phyloP scores from a whole-genome alignment of 768 basidiomycete species.

The Auriscalpium vulgare region DNA sequence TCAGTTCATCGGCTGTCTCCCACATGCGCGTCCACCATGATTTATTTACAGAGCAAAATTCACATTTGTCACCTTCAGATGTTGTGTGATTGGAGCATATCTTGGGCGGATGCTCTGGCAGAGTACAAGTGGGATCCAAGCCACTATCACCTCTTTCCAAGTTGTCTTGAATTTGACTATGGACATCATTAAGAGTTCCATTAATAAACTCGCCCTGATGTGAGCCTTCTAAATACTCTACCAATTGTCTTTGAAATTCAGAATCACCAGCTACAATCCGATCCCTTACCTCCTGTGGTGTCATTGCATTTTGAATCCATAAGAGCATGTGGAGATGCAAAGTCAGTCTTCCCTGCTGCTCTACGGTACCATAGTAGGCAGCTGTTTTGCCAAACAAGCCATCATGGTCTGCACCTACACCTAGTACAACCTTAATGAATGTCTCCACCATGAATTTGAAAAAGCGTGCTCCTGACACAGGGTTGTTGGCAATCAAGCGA shows the following conservation, averaged over 20 bases:
- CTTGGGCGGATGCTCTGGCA: too few species aligned
- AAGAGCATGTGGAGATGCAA: slow-evolving; percentile 17
- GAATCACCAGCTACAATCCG: slow-evolving; percentile 5
- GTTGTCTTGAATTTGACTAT: neutral
- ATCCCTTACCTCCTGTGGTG: slow-evolving; percentile 14
- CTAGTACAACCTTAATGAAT: neutral
- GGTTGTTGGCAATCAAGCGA: slow-evolving; percentile 5
- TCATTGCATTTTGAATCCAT: slow-evolving; percentile 7
- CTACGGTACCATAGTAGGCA: slow-evolving; percentile 15
- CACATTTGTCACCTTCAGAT: too few species aligned
- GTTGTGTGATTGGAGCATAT: too few species aligned
- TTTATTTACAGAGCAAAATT: neutral
- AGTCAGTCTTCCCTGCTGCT: slow-evolving; percentile 7
- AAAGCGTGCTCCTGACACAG: slow-evolving; percentile 14
- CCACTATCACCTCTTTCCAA: too few species aligned
- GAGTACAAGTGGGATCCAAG: too few species aligned
- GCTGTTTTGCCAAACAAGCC: slow-evolving; percentile 14
- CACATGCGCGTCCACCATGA: neutral
- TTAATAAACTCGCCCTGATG: slow-evolving; percentile 11
- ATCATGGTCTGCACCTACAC: neutral
- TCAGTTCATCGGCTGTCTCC: slow-evolving; percentile 3
- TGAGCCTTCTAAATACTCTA: slow-evolving; percentile 7
- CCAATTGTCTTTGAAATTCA: slow-evolving; percentile 6
- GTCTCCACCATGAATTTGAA: slow-evolving; percentile 12
- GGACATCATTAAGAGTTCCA: neutral